Conservation (phyloP, 495 filamentous ascomycete species). For the Aspergillus sclerotioniger region DNA sequence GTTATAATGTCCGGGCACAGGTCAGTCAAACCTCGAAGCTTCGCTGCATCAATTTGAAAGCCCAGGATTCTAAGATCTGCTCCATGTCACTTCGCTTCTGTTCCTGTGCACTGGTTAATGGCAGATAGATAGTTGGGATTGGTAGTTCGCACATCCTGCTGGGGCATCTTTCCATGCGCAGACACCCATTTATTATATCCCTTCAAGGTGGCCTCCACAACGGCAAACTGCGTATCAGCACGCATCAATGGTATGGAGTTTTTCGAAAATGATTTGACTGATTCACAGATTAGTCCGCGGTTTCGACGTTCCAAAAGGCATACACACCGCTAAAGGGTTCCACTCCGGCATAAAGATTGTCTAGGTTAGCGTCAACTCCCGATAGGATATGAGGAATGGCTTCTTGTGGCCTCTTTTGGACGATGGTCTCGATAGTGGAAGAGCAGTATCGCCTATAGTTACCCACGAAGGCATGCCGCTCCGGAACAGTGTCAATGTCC, state of each 20-base stretch:
- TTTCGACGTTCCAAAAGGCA: neutral
- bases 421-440: slow-evolving; percentile 79
- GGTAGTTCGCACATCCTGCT: slow-evolving; percentile 47
- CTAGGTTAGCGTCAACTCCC: slow-evolving; percentile 69
- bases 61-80: slow-evolving; percentile 75
- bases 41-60: slow-evolving; percentile 66
- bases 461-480: slow-evolving; percentile 94
- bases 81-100: slow-evolving; percentile 62
- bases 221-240: slow-evolving; percentile 84
- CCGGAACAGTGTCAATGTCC: slow-evolving; percentile 92
- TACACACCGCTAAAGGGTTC: slow-evolving; percentile 66
- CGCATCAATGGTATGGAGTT: slow-evolving; percentile 71
- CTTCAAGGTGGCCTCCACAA: slow-evolving; percentile 87
- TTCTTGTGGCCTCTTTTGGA: slow-evolving; percentile 74
- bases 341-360: slow-evolving; percentile 69
- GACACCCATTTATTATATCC: slow-evolving; percentile 82
- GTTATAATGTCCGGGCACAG: neutral
- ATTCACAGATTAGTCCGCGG: slow-evolving; percentile 27
- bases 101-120: slow-evolving; percentile 41
- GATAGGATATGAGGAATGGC: slow-evolving; percentile 81
- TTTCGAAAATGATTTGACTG: slow-evolving; percentile 75
- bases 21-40: slow-evolving; percentile 61
- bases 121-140: neutral
- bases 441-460: slow-evolving; percentile 92
- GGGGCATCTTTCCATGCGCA: slow-evolving; percentile 49